A percentile compares a stretch with the other conserved stretches of the same genome.
These are phyloP conservation scores for Hanseniaspora hatyaiensis DNA, from an alignment of 805 yeast species.

Conservation along the genomic window DNA sequence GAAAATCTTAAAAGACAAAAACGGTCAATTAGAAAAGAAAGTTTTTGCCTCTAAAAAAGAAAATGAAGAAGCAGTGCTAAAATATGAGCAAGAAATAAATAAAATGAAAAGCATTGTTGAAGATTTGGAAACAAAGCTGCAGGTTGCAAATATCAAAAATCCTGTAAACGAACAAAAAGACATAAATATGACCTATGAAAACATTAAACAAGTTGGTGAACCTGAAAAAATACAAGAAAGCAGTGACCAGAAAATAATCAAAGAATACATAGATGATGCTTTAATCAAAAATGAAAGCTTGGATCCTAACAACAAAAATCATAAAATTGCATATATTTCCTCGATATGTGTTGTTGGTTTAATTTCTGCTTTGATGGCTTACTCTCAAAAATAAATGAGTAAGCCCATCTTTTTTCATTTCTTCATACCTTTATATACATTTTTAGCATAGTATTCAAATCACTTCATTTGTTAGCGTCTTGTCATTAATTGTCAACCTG, in stretches of 20 bases:
- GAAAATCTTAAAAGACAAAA: slow-evolving; percentile 17
- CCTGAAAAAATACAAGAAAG: neutral
- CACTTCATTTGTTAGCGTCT: too few species aligned
- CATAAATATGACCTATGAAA: neutral
- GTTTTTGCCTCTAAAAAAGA: neutral
- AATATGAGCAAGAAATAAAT: slow-evolving; percentile 17
- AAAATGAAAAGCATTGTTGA: slow-evolving; percentile 25
- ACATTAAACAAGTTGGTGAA: neutral
- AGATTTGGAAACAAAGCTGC: slow-evolving; percentile 27
- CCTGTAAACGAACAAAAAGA: neutral
- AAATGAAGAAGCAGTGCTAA: neutral
- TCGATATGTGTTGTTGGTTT: slow-evolving; percentile 16
- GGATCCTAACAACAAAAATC: neutral
- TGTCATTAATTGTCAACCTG: too few species aligned
- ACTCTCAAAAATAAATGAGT: slow-evolving; percentile 14
- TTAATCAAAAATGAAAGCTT: neutral
- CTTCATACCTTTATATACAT: neutral
- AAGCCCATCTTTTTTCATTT: neutral
- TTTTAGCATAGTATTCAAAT: too few species aligned
- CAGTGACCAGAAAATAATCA: neutral
- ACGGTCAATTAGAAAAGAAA: neutral
- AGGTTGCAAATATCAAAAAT: slow-evolving; percentile 25
- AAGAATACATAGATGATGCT: neutral
- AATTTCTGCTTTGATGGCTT: slow-evolving; percentile 15
- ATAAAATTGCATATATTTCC: slow-evolving; percentile 14